These are phyloP conservation scores for Coniferiporia sulphurascens DNA, from an alignment of 1,284 basidiomycete genomes.

Conservation along the genomic window DNA sequence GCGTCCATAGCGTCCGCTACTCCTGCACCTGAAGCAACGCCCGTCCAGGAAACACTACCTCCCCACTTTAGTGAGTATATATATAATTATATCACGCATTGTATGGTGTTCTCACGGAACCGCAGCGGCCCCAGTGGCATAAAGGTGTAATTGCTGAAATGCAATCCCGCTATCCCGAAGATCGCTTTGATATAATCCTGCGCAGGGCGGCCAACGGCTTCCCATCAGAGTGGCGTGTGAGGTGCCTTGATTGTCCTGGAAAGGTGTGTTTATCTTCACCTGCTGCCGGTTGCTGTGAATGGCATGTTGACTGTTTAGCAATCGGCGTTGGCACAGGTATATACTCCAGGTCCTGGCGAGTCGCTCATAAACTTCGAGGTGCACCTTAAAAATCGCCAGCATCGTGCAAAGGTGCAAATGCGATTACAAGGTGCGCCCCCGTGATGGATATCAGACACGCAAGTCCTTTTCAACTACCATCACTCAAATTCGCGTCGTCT, in stretches of 20 bases:
- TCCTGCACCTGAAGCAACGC: constrained; percentile 5
- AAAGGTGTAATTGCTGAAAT: constrained; percentile 56
- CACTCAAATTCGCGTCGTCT: neutral
- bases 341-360: constrained; percentile 90
- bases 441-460: neutral
- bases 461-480: neutral
- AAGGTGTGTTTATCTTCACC: constrained; percentile 51
- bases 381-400: constrained; percentile 77
- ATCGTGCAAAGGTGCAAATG: constrained; percentile 54
- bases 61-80: constrained; percentile 4
- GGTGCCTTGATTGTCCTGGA: constrained; percentile 92
- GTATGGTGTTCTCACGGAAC: constrained; percentile 3
- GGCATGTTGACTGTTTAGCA: neutral
- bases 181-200: constrained; percentile 76
- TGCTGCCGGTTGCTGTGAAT: constrained; percentile 20
- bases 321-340: constrained; percentile 49
- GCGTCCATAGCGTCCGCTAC: constrained; percentile 3
- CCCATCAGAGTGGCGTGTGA: constrained; percentile 83
- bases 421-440: constrained; percentile 18
- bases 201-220: constrained; percentile 49
- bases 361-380: constrained; percentile 90
- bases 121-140: constrained; percentile 68
- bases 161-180: constrained; percentile 73
- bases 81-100: neutral
- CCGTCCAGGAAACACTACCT: neutral